Evolutionary conservation across 257 asterid genomes (phyloP).

Genomic region (Verbascum thapsus): DNA sequence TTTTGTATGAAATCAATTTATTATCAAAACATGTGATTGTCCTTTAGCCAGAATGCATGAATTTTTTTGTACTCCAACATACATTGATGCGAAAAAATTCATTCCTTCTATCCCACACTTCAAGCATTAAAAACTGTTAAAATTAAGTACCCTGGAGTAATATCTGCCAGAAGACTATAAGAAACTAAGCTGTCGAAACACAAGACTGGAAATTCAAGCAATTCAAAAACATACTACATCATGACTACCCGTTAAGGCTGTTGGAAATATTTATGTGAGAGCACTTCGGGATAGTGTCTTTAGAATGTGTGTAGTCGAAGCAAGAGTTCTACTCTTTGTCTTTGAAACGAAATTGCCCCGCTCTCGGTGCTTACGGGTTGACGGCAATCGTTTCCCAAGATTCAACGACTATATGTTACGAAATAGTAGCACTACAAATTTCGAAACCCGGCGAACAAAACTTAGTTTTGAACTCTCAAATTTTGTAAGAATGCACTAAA

Average conservation of each 20-base stretch:
- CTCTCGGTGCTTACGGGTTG: no score
- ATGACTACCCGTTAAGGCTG: background rate
- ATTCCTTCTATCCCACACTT: constrained; percentile 15
- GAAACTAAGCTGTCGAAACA: background rate
- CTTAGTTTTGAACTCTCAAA: no score
- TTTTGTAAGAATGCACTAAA: no score
- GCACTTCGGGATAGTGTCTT: no score
- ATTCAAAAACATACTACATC: background rate
- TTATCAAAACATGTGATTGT: background rate
- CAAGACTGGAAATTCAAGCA: background rate
- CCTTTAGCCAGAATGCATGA: background rate
- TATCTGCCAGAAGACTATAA: constrained; percentile 12
- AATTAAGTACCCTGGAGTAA: background rate
- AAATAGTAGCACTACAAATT: no score
- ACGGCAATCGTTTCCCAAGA: no score
- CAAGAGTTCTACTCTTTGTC: no score
- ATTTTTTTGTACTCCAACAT: background rate
- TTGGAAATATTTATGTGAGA: no score
- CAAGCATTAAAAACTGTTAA: background rate
- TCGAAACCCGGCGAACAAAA: no score
- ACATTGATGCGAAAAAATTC: background rate
- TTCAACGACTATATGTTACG: no score
- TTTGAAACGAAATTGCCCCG: no score
- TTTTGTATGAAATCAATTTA: background rate
- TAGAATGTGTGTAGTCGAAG: no score